Base-by-base conservation (phyloP, 179 eudicot species). In the Drosera spatulata region DNA sequence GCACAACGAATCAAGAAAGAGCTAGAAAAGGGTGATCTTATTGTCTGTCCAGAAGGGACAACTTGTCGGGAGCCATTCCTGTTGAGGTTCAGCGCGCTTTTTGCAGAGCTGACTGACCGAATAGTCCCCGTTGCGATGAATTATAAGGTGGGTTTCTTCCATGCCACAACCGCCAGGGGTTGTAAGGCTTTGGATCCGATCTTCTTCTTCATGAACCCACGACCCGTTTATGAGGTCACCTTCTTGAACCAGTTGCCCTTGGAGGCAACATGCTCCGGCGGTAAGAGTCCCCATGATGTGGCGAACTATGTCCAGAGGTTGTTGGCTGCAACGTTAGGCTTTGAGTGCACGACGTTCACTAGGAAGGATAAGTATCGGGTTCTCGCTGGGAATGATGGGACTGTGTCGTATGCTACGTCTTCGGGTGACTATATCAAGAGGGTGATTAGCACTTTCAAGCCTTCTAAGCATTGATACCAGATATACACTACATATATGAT, bases 81-180 rank as follows among this genome's bases (percentile, higher is more conserved):
- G 0, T 55, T 70, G 22, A 50, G 73, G 43, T 70, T 64, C 43
- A 64, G 73, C 43, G 64, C 69, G 15, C 48, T 70, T 2, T 70
- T 70, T 41, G 61, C 69, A 0, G 73, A 70, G 65, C 13, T 70
- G 40, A 70, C 65, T 3, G 69, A 70, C 8, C 41, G 55, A 10
- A 64, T 70, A n/a, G 73, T 70, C 15, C 73, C 73, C 10, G 73
- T 70, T 3, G 73, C 73, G 1, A 51, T 70, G 51, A 39, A 70
- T 15, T 50, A 50, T 47, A 46, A 47, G 61, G 73, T 70, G 4
- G 60, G 65, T 37, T 52, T 70, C 43, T 67, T 67, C 40, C 61
- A 67, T 47, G 60, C 60, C 2, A 60, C 71, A 2, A 67, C 61
- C 7, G 65, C 71, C 2, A 55, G 71, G 10, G 71, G 71, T 2